Conservation (phyloP, 495 filamentous ascomycete species). For the Talaromyces trachyspermus region DNA sequence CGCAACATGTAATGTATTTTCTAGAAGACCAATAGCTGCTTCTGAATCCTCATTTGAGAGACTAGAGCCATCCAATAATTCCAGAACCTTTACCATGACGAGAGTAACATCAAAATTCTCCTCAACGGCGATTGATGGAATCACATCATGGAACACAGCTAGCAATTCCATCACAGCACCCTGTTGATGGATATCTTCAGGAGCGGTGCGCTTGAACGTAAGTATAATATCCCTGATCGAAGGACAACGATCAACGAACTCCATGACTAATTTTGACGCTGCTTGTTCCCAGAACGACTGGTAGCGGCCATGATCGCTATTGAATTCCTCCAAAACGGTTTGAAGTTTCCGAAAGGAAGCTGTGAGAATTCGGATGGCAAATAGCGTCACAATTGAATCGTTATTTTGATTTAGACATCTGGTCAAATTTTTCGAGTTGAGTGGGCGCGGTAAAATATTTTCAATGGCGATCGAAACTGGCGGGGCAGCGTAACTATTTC, state of each 20-base stretch:
- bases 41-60: slow-evolving; percentile 33
- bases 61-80: slow-evolving; percentile 36
- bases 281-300: slow-evolving; percentile 59
- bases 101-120: slow-evolving; percentile 82
- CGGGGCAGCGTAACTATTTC: slow-evolving; percentile 54
- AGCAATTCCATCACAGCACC: slow-evolving; percentile 71
- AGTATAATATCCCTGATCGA: slow-evolving; percentile 67
- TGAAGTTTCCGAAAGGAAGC: slow-evolving; percentile 73
- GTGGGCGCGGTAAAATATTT: slow-evolving; percentile 76
- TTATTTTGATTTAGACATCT: slow-evolving; percentile 69
- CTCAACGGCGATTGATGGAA: slow-evolving; percentile 70
- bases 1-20: slow-evolving; percentile 70
- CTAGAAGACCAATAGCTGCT: slow-evolving; percentile 58
- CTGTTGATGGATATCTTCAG: slow-evolving; percentile 64
- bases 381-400: slow-evolving; percentile 65
- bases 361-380: slow-evolving; percentile 69
- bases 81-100: slow-evolving; percentile 58
- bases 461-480: slow-evolving; percentile 70
- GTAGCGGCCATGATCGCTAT: slow-evolving; percentile 26
- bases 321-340: slow-evolving; percentile 38
- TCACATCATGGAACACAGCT: slow-evolving; percentile 68
- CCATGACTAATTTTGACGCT: slow-evolving; percentile 53
- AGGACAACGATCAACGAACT: slow-evolving; percentile 74
- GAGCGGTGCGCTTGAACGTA: slow-evolving; percentile 55
- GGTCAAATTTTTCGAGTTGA: slow-evolving; percentile 66